Evolutionary conservation across 2,329 filamentous ascomycete species (phyloP).

Genomic region (Ascochyta rabiei): DNA sequence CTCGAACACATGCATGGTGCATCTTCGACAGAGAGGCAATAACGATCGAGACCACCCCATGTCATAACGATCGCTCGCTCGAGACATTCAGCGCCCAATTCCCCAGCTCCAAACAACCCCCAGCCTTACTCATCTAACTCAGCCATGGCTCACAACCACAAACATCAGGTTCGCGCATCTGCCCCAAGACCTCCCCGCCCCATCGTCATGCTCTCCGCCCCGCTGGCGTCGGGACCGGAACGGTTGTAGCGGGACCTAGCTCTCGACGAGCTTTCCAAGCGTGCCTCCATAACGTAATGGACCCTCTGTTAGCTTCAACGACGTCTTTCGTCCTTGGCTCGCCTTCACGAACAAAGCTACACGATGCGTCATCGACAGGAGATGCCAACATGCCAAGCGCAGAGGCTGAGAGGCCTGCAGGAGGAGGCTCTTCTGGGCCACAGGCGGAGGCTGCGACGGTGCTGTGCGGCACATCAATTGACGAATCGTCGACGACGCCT

Average conservation of each 20-base stretch:
- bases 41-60: not conserved
- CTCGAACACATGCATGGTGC: too few species aligned
- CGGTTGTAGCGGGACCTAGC: constrained; percentile 11
- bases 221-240: constrained; percentile 6
- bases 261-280: constrained; percentile 8
- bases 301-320: not conserved
- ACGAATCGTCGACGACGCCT: constrained; percentile 2
- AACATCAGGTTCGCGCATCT: too few species aligned
- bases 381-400: constrained; percentile 21
- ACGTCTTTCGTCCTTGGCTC: not conserved
- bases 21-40: too few species aligned
- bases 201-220: not conserved
- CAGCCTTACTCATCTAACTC: not conserved
- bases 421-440: constrained; percentile 21
- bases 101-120: not conserved
- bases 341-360: not conserved
- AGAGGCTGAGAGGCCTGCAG: constrained; percentile 11
- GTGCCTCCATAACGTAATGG: constrained; percentile 12
- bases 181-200: not conserved
- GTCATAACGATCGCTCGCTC: not conserved
- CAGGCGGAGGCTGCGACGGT: not conserved
- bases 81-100: not conserved
- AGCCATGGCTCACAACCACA: too few species aligned
- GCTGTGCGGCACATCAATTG: not conserved
- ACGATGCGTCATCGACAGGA: constrained; percentile 26